phyloP scores from a whole-genome alignment of 2,329 filamentous ascomycete genomes.

The Fusarium sambucinum region DNA sequence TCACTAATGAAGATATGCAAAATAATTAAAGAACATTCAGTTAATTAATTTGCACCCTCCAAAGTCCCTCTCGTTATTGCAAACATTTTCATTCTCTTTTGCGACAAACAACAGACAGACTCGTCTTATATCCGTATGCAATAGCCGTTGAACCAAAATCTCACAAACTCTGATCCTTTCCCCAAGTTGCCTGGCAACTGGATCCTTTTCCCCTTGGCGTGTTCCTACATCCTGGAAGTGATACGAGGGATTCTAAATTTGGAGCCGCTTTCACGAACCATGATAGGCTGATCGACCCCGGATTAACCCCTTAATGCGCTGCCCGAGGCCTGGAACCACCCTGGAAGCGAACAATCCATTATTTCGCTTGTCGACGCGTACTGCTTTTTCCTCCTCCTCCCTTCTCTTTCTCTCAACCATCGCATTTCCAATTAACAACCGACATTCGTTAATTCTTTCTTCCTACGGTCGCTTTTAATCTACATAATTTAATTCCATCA shows the following conservation, averaged over 20 bases:
- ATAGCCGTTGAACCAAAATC: constrained; percentile 1
- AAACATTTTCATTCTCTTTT: not conserved
- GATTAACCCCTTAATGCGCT: constrained; percentile 38
- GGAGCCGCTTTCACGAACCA: constrained; percentile 2
- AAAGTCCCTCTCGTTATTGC: not conserved
- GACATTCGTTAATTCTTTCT: constrained; percentile 21
- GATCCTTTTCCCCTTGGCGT: constrained; percentile 13
- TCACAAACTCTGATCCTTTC: constrained; percentile 8
- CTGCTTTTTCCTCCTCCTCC: not conserved
- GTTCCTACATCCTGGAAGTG: constrained; percentile 20
- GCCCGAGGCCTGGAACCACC: constrained; percentile 13
- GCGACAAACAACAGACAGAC: not conserved
- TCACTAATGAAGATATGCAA: accelerated
- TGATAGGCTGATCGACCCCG: constrained; percentile 27
- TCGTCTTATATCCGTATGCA: not conserved
- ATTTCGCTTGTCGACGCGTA: constrained; percentile 10
- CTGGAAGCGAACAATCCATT: constrained; percentile 12
- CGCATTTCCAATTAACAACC: constrained; percentile 5
- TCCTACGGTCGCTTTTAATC: constrained; percentile 17
- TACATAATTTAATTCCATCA: not conserved
- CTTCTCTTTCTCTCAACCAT: not conserved
- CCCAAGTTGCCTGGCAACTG: constrained; percentile 37
- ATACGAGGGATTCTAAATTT: constrained; percentile 38
- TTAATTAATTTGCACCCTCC: not conserved
- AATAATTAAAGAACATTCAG: not conserved